phyloP scores from a whole-genome alignment of 208 protist genomes.

The Zelonia costaricensis region DNA sequence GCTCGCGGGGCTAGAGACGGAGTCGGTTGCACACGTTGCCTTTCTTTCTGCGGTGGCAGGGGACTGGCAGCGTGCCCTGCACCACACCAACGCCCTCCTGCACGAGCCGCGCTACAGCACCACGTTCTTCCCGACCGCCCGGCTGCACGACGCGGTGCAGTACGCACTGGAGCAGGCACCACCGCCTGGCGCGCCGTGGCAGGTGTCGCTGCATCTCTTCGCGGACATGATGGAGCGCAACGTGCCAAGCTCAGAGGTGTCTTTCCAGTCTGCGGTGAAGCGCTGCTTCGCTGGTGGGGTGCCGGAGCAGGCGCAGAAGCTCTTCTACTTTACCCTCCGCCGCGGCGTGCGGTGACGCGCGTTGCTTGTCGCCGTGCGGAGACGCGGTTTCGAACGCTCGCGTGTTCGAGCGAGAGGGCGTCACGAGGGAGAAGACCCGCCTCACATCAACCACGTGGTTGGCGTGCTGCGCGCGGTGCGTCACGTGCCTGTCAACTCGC shows the following conservation, averaged over 20 bases:
- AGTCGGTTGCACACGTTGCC: slow-evolving; percentile 56
- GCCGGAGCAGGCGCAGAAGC: slow-evolving; percentile 44
- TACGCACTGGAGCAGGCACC: slow-evolving; percentile 72
- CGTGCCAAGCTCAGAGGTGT: slow-evolving; percentile 66
- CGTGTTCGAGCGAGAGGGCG: no score
- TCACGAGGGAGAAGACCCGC: no score
- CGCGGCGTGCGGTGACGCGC: slow-evolving; percentile 33
- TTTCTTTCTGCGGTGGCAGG: slow-evolving; percentile 53
- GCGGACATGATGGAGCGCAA: slow-evolving; percentile 55
- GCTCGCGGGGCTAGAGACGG: slow-evolving; percentile 46
- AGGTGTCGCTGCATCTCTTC: slow-evolving; percentile 63
- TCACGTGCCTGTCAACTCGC: no score
- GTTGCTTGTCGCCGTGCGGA: no score
- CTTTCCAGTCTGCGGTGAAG: slow-evolving; percentile 76
- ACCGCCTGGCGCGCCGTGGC: slow-evolving; percentile 45
- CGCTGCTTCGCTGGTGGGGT: slow-evolving; percentile 68
- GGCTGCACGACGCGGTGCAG: slow-evolving; percentile 81
- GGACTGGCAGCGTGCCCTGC: slow-evolving; percentile 56
- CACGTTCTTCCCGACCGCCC: slow-evolving; percentile 70
- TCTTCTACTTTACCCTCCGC: slow-evolving; percentile 53
- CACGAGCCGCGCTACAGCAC: slow-evolving; percentile 31
- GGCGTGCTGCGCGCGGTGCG: no score
- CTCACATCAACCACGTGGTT: no score
- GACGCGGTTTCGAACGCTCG: no score
- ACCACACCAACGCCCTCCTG: slow-evolving; percentile 48